Base-by-base conservation (phyloP, 2,329 filamentous ascomycete genomes). In the Graphilbum fragrans region DNA sequence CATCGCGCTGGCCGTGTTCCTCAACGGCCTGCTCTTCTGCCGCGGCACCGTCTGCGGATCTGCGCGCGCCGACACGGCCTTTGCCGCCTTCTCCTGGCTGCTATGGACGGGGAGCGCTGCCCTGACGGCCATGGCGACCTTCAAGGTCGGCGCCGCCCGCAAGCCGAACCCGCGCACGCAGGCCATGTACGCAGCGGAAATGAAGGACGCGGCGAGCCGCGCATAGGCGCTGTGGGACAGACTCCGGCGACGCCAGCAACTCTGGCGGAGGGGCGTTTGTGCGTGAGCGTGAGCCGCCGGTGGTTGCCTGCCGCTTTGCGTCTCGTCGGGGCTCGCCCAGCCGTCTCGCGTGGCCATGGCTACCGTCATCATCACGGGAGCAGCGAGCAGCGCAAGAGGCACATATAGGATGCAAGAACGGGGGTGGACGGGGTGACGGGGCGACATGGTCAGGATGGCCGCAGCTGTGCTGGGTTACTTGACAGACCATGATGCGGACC, bases 1-100 rank as follows among this genome's bases (percentile, higher is more conserved):
- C 58, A 64, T 76, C 50, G 71, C 71, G 10, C 64, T 78, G 18
- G 62, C 70, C 35, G 65, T 71, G 47, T 78, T 76, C 58, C 66
- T 80, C 48, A 61, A 64, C 53, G 60, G 61, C 40, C 60, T 79
- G 38, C 57, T 69, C 42, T 74, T 74, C 59, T 80, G 75, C 58
- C 61, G 64, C 22, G 75, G 74, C 34, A 61, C 60, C 31, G 70
- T 77, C 21, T 80, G 76, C 59, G 61, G 61, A 20, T 65, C 69
- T 12, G 72, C 71, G 33, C 68, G 69, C 18, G 70, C 71, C 35
- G 65, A 69, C 45, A 65, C 69, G n/a, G 69, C 67, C 34, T 65
- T 78, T 38, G 66, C 70, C 17, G 67, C 72, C 12, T 61, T 70
- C 41, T 62, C 66, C 45, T 79, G 74, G 53, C 51, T 64, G 18